phyloP scores from a whole-genome alignment of 2,329 filamentous ascomycete species.

The Malbranchea zuffiana region DNA sequence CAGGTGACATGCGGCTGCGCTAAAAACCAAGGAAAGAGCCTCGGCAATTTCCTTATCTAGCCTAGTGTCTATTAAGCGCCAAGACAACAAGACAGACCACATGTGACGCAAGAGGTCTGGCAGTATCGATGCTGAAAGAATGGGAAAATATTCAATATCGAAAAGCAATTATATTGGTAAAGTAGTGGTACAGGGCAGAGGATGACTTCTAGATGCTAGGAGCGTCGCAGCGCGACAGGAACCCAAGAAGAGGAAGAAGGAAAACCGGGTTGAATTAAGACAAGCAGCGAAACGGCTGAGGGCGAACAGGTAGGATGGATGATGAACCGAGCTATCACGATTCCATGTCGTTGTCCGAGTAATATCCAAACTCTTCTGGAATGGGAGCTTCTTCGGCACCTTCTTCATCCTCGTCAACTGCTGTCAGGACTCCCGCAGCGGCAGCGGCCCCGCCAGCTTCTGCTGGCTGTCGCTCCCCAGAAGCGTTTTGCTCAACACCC shows the following conservation, averaged over 20 bases:
- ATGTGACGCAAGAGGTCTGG: too few relatives aligned
- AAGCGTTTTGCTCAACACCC: background rate
- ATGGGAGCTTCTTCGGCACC: slow-evolving; percentile 39
- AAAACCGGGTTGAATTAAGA: background rate
- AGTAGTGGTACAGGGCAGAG: slow-evolving; percentile 6
- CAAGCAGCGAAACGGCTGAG: background rate
- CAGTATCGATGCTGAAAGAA: too few relatives aligned
- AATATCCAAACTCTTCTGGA: slow-evolving; percentile 38
- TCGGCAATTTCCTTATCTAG: slow-evolving; percentile 4
- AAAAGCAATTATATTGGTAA: slow-evolving; percentile 1
- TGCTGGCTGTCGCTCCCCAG: slow-evolving; percentile 15
- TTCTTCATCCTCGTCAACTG: slow-evolving; percentile 62
- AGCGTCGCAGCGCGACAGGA: background rate
- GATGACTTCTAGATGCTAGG: slow-evolving; percentile 8
- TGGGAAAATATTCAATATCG: background rate
- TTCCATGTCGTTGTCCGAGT: slow-evolving; percentile 29
- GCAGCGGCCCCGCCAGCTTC: slow-evolving; percentile 49
- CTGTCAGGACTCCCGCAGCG: slow-evolving; percentile 69
- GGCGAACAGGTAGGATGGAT: background rate
- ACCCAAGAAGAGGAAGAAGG: background rate
- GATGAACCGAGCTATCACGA: slow-evolving; percentile 4
- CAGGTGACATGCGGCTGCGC: too few relatives aligned
- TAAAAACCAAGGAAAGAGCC: too few relatives aligned
- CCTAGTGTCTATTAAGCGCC: too few relatives aligned
- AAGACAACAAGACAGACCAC: too few relatives aligned